Conservation (phyloP, 441 rosid genomes). For the Dalechampia spathulata region DNA sequence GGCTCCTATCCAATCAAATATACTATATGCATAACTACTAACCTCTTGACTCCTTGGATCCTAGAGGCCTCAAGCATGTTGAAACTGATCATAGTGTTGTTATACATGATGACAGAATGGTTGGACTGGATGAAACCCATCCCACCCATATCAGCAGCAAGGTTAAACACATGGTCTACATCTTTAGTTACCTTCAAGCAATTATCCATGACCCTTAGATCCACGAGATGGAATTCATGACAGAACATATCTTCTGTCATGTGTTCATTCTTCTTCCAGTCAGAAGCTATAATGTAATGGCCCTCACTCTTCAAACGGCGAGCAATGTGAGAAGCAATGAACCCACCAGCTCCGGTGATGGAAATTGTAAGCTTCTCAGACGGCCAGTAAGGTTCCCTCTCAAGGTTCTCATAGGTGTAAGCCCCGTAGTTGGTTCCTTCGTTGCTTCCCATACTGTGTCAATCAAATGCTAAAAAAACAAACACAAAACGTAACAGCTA, state of each 20-base stretch:
- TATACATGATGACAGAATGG: slow-evolving; percentile 95
- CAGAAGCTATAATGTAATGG: slow-evolving; percentile 22
- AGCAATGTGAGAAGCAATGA: slow-evolving; percentile 97
- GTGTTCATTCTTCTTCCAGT: slow-evolving; percentile 99
- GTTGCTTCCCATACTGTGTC: slow-evolving; percentile 60
- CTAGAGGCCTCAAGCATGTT: slow-evolving; percentile 97
- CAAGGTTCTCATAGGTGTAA: slow-evolving; percentile 78
- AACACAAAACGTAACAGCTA: too few relatives aligned
- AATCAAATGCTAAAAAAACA: neutral
- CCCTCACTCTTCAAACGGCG: slow-evolving; percentile 85
- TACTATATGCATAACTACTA: slow-evolving; percentile 4
- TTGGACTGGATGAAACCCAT: slow-evolving; percentile 99
- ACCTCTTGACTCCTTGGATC: slow-evolving; percentile 88
- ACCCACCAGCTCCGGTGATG: slow-evolving; percentile 92
- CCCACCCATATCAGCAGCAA: slow-evolving; percentile 99
- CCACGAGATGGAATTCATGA: slow-evolving; percentile 86
- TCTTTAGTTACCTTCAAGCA: slow-evolving; percentile 72
- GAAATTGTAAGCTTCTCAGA: slow-evolving; percentile 68
- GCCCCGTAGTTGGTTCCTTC: slow-evolving; percentile 65
- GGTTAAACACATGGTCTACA: slow-evolving; percentile 90
- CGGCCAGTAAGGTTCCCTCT: slow-evolving; percentile 93
- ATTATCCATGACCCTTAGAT: slow-evolving; percentile 94
- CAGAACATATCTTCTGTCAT: slow-evolving; percentile 98
- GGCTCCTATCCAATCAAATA: too few relatives aligned
- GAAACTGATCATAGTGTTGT: slow-evolving; percentile 98